Percentiles rank a stretch among this genome's conserved stretches.
Conservation (phyloP, 2,329 filamentous ascomycete genomes). For the Metarhizium guizhouense region DNA sequence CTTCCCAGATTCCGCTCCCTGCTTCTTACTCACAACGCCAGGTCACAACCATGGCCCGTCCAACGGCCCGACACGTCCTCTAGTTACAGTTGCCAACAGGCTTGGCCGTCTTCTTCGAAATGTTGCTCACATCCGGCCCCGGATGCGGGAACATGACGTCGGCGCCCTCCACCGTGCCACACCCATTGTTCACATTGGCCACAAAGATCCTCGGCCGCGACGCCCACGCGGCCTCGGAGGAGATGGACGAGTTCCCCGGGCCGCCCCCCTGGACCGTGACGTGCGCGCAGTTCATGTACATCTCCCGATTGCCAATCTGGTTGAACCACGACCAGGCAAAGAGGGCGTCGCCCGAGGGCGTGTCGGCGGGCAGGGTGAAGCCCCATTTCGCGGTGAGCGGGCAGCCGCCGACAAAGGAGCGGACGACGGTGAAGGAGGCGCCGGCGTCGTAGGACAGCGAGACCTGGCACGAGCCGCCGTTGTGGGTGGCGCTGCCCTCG, state of each 20-base stretch:
- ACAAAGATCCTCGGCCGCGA: constrained; percentile 60
- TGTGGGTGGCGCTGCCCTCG: constrained; percentile 52
- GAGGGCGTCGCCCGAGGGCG: constrained; percentile 51
- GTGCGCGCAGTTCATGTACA: constrained; percentile 80
- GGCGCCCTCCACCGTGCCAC: constrained; percentile 45
- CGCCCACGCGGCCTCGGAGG: constrained; percentile 29
- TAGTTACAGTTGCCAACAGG: constrained; percentile 24
- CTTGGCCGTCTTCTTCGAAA: constrained; percentile 24
- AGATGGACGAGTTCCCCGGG: constrained; percentile 6
- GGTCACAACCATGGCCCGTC: too few species aligned
- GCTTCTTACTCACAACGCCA: background rate
- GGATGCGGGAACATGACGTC: constrained; percentile 59
- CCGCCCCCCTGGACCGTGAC: constrained; percentile 45
- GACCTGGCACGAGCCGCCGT: constrained; percentile 69
- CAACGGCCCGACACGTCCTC: too few species aligned
- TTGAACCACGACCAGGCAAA: constrained; percentile 76
- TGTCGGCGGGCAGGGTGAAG: constrained; percentile 58
- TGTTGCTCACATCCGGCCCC: constrained; percentile 43
- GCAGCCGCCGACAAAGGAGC: constrained; percentile 47
- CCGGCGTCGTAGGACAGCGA: constrained; percentile 67
- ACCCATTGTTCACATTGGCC: constrained; percentile 56
- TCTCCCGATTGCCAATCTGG: constrained; percentile 67
- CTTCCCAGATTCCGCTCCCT: background rate
- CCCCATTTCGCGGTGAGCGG: constrained; percentile 45
- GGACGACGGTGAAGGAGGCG: constrained; percentile 57